These are phyloP conservation scores for Melastoma malabathricum DNA, from an alignment of 345 rosid species.

Conservation along the genomic window DNA sequence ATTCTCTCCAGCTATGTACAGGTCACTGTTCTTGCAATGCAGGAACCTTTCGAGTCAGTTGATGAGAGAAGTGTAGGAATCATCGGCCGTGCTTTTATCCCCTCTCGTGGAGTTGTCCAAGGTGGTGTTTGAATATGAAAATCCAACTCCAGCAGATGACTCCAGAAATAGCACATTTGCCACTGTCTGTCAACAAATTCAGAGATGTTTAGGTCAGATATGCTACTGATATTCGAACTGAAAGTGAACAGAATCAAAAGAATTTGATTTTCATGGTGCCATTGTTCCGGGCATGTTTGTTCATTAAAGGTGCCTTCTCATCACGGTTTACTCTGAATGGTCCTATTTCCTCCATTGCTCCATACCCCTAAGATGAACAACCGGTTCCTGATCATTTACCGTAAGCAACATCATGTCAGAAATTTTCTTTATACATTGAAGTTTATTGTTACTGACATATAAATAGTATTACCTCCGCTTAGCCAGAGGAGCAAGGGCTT, in stretches of 20 bases:
- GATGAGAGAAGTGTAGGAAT: slow-evolving; percentile 26
- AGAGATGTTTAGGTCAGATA: background rate
- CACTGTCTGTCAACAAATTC: slow-evolving; percentile 11
- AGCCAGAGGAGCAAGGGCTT: slow-evolving; percentile 33
- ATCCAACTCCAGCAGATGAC: slow-evolving; percentile 39
- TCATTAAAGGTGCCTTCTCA: slow-evolving; percentile 22
- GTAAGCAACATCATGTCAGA: too few species aligned
- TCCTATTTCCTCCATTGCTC: slow-evolving; percentile 43
- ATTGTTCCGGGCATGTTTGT: slow-evolving; percentile 28
- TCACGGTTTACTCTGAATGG: slow-evolving; percentile 36
- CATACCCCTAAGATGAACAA: slow-evolving; percentile 42
- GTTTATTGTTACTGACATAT: too few species aligned
- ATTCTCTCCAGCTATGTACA: slow-evolving; percentile 31
- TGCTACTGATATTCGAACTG: too few species aligned
- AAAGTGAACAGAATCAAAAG: too few species aligned
- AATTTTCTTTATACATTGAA: too few species aligned
- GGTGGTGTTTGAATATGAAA: slow-evolving; percentile 36
- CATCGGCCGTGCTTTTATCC: slow-evolving; percentile 31
- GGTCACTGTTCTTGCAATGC: slow-evolving; percentile 21
- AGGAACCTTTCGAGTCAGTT: slow-evolving; percentile 38
- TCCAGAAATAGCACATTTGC: slow-evolving; percentile 39
- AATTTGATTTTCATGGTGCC: slow-evolving; percentile 12
- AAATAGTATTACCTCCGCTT: slow-evolving; percentile 14
- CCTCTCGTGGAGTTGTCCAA: slow-evolving; percentile 22
- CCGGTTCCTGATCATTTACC: slow-evolving; percentile 28